These are phyloP conservation scores for Zelonia costaricensis DNA, from an alignment of 208 protist species.

Conservation along the genomic window DNA sequence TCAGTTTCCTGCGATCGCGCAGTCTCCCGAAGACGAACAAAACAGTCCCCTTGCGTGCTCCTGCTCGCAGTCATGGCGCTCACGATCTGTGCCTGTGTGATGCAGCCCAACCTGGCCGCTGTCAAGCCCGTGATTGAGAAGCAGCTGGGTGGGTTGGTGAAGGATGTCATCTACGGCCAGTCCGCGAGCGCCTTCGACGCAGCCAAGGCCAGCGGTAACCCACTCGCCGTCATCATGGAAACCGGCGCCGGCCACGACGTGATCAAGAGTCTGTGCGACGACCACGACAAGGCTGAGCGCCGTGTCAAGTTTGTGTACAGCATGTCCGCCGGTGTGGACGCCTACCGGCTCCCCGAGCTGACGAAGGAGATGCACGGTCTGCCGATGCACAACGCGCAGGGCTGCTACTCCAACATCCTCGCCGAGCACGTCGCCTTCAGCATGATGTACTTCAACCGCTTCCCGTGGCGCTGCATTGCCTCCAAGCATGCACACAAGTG, in stretches of 20 bases:
- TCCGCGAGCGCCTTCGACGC: neutral
- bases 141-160: neutral
- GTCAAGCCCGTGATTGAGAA: neutral
- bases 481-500: slow-evolving; percentile 73
- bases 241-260: slow-evolving; percentile 27
- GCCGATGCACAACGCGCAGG: slow-evolving; percentile 71
- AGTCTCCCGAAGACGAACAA: too few relatives aligned
- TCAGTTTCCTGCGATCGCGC: too few relatives aligned
- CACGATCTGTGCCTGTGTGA: slow-evolving; percentile 3
- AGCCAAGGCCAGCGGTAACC: slow-evolving; percentile 6
- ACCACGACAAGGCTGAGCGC: slow-evolving; percentile 40
- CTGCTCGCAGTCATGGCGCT: too few relatives aligned
- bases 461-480: slow-evolving; percentile 69
- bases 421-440: slow-evolving; percentile 78
- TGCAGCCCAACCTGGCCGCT: too few relatives aligned
- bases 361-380: slow-evolving; percentile 45
- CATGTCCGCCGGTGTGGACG: slow-evolving; percentile 70
- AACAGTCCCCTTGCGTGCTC: too few relatives aligned
- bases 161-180: neutral
- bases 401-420: slow-evolving; percentile 64
- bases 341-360: slow-evolving; percentile 50
- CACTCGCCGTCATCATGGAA: slow-evolving; percentile 3
- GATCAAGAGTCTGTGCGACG: slow-evolving; percentile 71
- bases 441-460: slow-evolving; percentile 90
- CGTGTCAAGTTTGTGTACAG: slow-evolving; percentile 81